phyloP scores from a whole-genome alignment of 1,284 basidiomycete genomes.

The Rhodotorula sp. region DNA sequence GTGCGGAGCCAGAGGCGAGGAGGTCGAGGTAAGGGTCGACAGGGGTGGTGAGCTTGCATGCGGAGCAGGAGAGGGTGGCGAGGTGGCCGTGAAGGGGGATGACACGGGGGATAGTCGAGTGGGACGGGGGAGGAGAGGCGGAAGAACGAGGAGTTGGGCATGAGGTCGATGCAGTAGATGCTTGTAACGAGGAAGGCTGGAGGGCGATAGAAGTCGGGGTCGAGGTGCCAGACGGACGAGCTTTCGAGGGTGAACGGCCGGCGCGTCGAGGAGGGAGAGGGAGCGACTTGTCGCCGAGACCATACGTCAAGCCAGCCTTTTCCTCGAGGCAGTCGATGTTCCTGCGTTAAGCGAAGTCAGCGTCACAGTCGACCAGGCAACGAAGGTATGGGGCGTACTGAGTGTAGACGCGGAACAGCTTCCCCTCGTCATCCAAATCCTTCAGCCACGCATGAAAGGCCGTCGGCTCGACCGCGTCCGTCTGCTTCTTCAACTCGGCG shows the following conservation, averaged over 20 bases:
- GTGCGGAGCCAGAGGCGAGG: slow-evolving; percentile 58
- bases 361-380: too few relatives aligned
- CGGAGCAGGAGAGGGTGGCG: slow-evolving; percentile 72
- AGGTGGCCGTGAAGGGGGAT: slow-evolving; percentile 89
- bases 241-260: background rate
- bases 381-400: slow-evolving; percentile 53
- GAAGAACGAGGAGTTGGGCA: slow-evolving; percentile 11
- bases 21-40: slow-evolving; percentile 53
- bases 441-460: slow-evolving; percentile 77
- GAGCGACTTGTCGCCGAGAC: slow-evolving; percentile 52
- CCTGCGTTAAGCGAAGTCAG: slow-evolving; percentile 48
- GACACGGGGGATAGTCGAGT: slow-evolving; percentile 60
- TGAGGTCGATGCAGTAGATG: slow-evolving; percentile 2
- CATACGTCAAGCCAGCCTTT: slow-evolving; percentile 77
- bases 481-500: slow-evolving; percentile 70
- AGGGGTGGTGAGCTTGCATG: slow-evolving; percentile 70
- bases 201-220: background rate
- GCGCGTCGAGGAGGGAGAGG: slow-evolving; percentile 25
- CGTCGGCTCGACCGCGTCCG: slow-evolving; percentile 72
- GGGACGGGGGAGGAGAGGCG: slow-evolving; percentile 14
- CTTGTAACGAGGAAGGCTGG: background rate
- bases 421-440: slow-evolving; percentile 69
- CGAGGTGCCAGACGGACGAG: background rate
- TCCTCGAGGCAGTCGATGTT: slow-evolving; percentile 84
- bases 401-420: slow-evolving; percentile 83